Conservation (phyloP, 2,329 filamentous ascomycete species). For the Diaporthe capsici region DNA sequence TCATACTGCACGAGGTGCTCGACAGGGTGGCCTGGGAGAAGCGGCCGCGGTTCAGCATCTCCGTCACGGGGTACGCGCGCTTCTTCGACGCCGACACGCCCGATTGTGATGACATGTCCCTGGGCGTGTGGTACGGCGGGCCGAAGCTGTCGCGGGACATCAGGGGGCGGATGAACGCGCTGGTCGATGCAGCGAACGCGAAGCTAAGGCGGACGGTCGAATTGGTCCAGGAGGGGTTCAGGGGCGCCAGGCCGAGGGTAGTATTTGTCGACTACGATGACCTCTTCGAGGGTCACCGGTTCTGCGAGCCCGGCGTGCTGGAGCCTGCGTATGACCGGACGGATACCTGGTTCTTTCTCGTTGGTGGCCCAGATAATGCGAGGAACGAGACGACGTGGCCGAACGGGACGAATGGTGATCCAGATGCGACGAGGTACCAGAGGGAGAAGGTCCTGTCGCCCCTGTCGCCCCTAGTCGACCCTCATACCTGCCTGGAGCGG, state of each 20-base stretch:
- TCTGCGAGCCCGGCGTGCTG: conserved; percentile 49
- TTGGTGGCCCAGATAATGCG: conserved; percentile 59
- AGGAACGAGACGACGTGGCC: conserved; percentile 44
- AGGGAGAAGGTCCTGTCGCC: conserved; percentile 45
- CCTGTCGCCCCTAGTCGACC: conserved; percentile 54
- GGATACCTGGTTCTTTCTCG: conserved; percentile 64
- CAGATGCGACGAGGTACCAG: conserved; percentile 16
- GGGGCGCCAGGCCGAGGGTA: conserved; percentile 50
- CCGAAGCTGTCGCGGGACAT: conserved; percentile 57
- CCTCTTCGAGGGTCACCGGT: conserved; percentile 61
- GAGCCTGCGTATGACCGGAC: conserved; percentile 60
- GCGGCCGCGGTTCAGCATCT: conserved; percentile 57
- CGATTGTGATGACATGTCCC: conserved; percentile 58
- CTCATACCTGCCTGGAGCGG: conserved; percentile 52
- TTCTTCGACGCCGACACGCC: conserved; percentile 63
- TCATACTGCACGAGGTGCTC: conserved; percentile 60
- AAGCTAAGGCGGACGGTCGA: conserved; percentile 55
- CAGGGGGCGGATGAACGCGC: conserved; percentile 58
- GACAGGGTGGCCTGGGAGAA: conserved; percentile 61
- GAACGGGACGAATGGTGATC: conserved; percentile 39
- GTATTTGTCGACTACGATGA: conserved; percentile 62
- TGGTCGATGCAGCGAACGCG: conserved; percentile 58
- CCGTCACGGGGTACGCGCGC: conserved; percentile 63
- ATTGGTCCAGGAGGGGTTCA: conserved; percentile 55
- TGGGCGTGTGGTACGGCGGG: conserved; percentile 62